Percentiles rank a stretch among this genome's conserved stretches.
These are phyloP conservation scores for Diaporthe citrichinensis DNA, from an alignment of 2,329 filamentous ascomycete genomes.

Conservation along the genomic window DNA sequence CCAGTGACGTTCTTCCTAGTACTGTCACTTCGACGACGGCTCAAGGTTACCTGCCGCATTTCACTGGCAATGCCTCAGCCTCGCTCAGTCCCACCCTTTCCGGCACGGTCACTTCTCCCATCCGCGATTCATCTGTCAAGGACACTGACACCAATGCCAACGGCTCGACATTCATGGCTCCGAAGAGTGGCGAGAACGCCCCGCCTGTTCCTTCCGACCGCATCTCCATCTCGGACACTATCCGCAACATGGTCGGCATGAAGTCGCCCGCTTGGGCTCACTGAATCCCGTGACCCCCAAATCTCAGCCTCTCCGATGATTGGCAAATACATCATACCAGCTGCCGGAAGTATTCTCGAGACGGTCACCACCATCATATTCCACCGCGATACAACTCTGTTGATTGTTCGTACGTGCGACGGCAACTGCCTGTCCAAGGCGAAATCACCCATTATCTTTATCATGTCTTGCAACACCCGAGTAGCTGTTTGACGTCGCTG, in stretches of 20 bases:
- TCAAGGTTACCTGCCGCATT: slow-evolving; percentile 68
- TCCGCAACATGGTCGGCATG: slow-evolving; percentile 42
- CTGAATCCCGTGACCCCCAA: neutral
- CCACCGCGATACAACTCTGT: slow-evolving; percentile 18
- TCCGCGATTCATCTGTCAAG: slow-evolving; percentile 44
- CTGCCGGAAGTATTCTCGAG: slow-evolving; percentile 23
- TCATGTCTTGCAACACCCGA: slow-evolving; percentile 33
- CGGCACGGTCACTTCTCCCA: slow-evolving; percentile 43
- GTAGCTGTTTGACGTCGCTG: slow-evolving; percentile 13
- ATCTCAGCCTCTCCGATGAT: neutral
- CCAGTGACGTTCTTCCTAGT: slow-evolving; percentile 53
- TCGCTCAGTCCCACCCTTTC: slow-evolving; percentile 48
- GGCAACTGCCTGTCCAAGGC: slow-evolving; percentile 26
- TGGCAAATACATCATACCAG: slow-evolving; percentile 19
- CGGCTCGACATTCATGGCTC: slow-evolving; percentile 52
- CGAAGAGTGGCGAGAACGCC: slow-evolving; percentile 43
- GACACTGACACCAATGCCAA: slow-evolving; percentile 38
- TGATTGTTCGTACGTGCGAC: slow-evolving; percentile 14
- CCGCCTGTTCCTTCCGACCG: slow-evolving; percentile 49
- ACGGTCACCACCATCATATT: neutral
- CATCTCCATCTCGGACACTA: slow-evolving; percentile 42
- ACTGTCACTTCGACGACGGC: slow-evolving; percentile 68
- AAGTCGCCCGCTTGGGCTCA: slow-evolving; percentile 40
- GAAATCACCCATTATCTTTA: slow-evolving; percentile 34
- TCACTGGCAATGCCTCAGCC: slow-evolving; percentile 65